These are phyloP conservation scores for Planoprotostelium fungivorum DNA, from an alignment of 78 protist genomes.

Conservation along the genomic window DNA sequence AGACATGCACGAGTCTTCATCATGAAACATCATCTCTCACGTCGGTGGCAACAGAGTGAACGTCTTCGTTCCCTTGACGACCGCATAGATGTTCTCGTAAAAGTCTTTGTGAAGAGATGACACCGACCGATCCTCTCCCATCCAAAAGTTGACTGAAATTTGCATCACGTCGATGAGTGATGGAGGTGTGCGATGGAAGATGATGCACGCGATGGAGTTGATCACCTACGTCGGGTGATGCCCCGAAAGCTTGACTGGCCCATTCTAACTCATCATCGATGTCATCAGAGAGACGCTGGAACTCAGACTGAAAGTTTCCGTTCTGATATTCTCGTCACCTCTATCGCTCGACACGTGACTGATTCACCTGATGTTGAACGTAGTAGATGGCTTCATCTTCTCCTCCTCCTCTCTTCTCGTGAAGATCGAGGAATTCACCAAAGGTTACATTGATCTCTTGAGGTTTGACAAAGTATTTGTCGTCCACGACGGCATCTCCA, in stretches of 20 bases:
- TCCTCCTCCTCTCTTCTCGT: not conserved
- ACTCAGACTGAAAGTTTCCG: conserved; percentile 33
- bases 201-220: no score
- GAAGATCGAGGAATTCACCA: conserved; percentile 14
- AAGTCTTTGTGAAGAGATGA: conserved; percentile 54
- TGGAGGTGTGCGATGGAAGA: no score
- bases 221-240: conserved; percentile 15
- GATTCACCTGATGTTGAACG: conserved; percentile 24
- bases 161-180: not conserved
- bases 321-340: conserved; percentile 22
- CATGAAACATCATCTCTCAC: not conserved
- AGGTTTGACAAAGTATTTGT: conserved; percentile 40
- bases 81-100: conserved; percentile 58
- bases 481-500: conserved; percentile 49
- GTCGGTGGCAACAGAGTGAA: conserved; percentile 58
- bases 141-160: conserved; percentile 49
- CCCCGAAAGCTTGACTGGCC: conserved; percentile 34
- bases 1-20: not conserved
- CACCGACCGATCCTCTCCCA: conserved; percentile 36
- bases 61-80: conserved; percentile 36
- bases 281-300: conserved; percentile 19
- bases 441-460: conserved; percentile 32
- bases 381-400: not conserved
- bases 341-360: not conserved
- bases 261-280: conserved; percentile 15